phyloP scores from a whole-genome alignment of 2,329 filamentous ascomycete species.

The Uncinocarpus reesii region DNA sequence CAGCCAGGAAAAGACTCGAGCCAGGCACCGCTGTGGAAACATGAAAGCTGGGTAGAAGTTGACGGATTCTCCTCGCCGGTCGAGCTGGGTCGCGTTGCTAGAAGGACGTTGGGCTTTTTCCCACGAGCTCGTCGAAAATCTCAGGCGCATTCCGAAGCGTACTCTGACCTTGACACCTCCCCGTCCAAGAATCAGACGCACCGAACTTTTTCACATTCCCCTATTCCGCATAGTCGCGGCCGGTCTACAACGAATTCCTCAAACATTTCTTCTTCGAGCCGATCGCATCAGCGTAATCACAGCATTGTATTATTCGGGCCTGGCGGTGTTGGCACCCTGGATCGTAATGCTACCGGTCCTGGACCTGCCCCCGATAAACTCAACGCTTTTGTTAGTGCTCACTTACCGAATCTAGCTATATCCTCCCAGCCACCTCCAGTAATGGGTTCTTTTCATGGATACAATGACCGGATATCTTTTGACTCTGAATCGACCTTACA shows the following conservation, averaged over 20 bases:
- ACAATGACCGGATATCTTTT: slow-evolving; percentile 23
- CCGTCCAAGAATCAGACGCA: slow-evolving; percentile 51
- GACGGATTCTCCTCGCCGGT: slow-evolving; percentile 61
- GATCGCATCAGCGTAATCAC: slow-evolving; percentile 35
- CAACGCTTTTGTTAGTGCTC: slow-evolving; percentile 73
- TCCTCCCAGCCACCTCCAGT: slow-evolving; percentile 43
- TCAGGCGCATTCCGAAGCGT: slow-evolving; percentile 21
- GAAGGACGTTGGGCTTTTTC: slow-evolving; percentile 77
- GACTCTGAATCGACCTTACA: slow-evolving; percentile 27
- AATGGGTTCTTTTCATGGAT: slow-evolving; percentile 17
- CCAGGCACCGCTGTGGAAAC: slow-evolving; percentile 63
- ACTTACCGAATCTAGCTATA: slow-evolving; percentile 67
- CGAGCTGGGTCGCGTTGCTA: slow-evolving; percentile 75
- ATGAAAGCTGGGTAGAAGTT: slow-evolving; percentile 80
- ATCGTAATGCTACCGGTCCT: slow-evolving; percentile 39
- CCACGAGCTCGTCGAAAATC: slow-evolving; percentile 85
- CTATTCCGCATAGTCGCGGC: slow-evolving; percentile 22
- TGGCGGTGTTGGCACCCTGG: slow-evolving; percentile 78
- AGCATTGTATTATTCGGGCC: slow-evolving; percentile 62
- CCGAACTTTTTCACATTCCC: slow-evolving; percentile 21
- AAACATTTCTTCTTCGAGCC: slow-evolving; percentile 26
- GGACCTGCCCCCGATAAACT: slow-evolving; percentile 77
- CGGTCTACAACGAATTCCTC: slow-evolving; percentile 25
- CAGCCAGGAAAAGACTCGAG: slow-evolving; percentile 5
- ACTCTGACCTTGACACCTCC: slow-evolving; percentile 41